Evolutionary conservation across 202 grass and related monocot species (phyloP), one percentile per base, ranked within the genome.

Genomic region (Dendrocalamus latiflorus): DNA sequence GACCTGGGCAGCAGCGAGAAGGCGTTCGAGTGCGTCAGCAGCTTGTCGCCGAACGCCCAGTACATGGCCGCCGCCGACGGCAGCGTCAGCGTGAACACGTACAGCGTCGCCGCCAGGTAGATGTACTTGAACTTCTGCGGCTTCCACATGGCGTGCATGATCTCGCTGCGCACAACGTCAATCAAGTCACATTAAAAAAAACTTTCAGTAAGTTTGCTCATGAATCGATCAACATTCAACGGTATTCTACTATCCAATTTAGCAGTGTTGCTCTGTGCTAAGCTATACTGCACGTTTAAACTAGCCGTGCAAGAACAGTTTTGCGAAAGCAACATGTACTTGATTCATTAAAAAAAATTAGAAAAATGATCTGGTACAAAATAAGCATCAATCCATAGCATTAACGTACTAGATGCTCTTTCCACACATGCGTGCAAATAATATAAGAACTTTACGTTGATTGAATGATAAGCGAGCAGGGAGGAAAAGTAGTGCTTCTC

Each of bases 101-200:
- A 98, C 57, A 95, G 33, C 44, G 95, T 98, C 41, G 95, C 95
- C 82, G 85, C 53, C 30, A 98, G 82, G 76, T 98, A 98, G 87
- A 98, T 95, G 95, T 91, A 84, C 89, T 98, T 98, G 91, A 98
- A 98, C 87, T 91, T 93, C 33, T 89, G 95, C 10, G 93, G 95
- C 85, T 95, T 98, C 95, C 95, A 98, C 95, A 98, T 98, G 21
- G 95, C 95, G 76, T 98, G 91, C 95, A 98, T 98, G 75, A 98
- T 98, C 89, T 98, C 95, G 0, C 95, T 98, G 90, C 50, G 24
- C 65, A 15, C 45, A 11, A 24, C 42, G 42, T 44, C 42, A 44
- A 44, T 44, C 42, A 44, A 44, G 42, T 12, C 42, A 44, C 42
- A 10, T 44, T 44, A 44, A 12, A 44, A 44, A 43, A 44, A 44